Evolutionary conservation across 2,329 filamentous ascomycete genomes (phyloP).

Genomic region (Trichoderma atrobrunneum): DNA sequence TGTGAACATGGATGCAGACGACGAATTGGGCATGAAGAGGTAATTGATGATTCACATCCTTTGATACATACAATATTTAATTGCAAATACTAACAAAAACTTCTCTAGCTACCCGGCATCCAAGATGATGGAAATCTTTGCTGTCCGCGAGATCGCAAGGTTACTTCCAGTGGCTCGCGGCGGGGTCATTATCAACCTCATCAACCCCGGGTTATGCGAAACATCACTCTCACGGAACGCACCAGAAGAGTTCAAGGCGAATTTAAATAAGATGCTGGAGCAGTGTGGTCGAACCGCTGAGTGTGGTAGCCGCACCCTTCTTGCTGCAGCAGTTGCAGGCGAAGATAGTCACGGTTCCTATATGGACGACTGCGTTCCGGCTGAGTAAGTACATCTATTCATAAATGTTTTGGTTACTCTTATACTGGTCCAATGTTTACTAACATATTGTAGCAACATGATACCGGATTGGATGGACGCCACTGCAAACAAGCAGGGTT

Average conservation of each 20-base stretch:
- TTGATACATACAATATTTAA: rapidly evolving
- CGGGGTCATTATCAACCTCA: conserved; percentile 32
- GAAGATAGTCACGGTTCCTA: conserved; percentile 29
- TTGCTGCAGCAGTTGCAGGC: conserved; percentile 27
- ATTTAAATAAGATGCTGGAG: not conserved
- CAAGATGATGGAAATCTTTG: conserved; percentile 30
- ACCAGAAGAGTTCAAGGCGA: not conserved
- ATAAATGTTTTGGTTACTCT: not conserved
- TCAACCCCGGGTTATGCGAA: conserved; percentile 32
- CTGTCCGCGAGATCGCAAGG: conserved; percentile 29
- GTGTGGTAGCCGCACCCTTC: conserved; percentile 30
- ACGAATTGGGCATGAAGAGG: not conserved
- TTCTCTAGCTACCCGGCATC: conserved; percentile 26
- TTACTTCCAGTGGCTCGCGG: conserved; percentile 25
- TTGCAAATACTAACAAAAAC: not conserved
- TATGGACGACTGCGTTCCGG: conserved; percentile 19
- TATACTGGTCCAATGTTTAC: not conserved
- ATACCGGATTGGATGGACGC: not conserved
- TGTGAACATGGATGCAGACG: not conserved
- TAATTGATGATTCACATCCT: not conserved
- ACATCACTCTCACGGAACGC: conserved; percentile 20
- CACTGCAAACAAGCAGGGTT: not conserved
- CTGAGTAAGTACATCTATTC: conserved; percentile 26
- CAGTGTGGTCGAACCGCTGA: conserved; percentile 27
- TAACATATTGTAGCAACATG: not conserved